phyloP scores from a whole-genome alignment of 2,329 filamentous ascomycete genomes.

The Venturia carpophila region DNA sequence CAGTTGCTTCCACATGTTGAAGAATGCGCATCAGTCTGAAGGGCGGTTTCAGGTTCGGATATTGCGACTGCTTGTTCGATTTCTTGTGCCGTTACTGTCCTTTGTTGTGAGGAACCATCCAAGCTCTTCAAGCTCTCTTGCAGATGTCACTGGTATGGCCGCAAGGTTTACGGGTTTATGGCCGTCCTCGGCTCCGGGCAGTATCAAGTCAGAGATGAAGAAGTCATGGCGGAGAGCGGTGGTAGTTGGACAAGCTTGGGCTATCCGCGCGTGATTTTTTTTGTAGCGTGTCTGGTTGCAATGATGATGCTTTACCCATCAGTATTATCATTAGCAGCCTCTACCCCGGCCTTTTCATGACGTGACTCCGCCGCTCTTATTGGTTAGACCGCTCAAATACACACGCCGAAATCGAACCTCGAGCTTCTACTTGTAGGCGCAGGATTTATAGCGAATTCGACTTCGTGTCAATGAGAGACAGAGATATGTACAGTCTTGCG shows the following conservation, averaged over 20 bases:
- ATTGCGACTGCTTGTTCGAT: neutral
- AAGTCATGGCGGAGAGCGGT: neutral
- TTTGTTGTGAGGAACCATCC: neutral
- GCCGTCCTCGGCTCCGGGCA: too few relatives aligned
- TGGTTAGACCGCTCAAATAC: neutral
- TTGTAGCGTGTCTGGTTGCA: neutral
- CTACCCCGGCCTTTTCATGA: neutral
- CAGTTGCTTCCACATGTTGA: slow-evolving; percentile 14
- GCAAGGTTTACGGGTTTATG: too few relatives aligned
- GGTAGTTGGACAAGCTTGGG: neutral
- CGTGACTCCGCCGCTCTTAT: neutral
- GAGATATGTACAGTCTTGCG: too few relatives aligned
- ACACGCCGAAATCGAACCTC: neutral
- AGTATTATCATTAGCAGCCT: too few relatives aligned
- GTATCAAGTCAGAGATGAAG: neutral
- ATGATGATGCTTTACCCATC: slow-evolving; percentile 8
- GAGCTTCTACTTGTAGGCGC: neutral
- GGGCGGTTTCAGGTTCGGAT: neutral
- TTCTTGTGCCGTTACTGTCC: neutral
- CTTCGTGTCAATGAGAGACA: too few relatives aligned
- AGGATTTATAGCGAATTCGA: too few relatives aligned
- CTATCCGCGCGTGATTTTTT: neutral
- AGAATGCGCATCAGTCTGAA: neutral
- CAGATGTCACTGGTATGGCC: too few relatives aligned
- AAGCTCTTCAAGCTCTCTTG: neutral